Base-by-base conservation (phyloP, 1,284 basidiomycete genomes). In the Ceratobasidium sp. region DNA sequence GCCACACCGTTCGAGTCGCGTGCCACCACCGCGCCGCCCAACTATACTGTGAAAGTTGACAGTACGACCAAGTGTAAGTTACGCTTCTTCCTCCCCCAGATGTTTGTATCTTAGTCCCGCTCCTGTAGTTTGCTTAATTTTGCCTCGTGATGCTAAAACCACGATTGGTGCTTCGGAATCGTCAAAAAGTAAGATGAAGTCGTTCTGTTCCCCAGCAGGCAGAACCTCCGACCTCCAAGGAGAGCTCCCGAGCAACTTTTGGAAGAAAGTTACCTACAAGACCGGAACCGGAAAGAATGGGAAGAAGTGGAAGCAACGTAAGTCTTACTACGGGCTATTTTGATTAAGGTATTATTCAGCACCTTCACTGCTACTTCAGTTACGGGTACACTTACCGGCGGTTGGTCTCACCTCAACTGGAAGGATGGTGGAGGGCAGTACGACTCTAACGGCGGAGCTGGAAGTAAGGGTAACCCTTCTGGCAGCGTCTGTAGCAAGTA, bases 381-480 rank as follows among this genome's bases (percentile, higher is more conserved):
- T 33, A 33, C 33, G 33, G 33, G 33, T 33, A 33, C 64, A 77
- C 75, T 79, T n/a, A 79, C 76, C 50, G 78, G 78, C 46, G 57
- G 78, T 42, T 77, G 23, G 38, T 61, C 78, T 59, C 69, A 74
- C 5, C 76, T 83, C 1, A 67, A 77, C 26, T 23, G 80, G 20
- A 57, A 69, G 75, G 82, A 83, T 44, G 81, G 77, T 20, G 83
- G 83, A 33, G 33, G 33, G 33, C 33, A 33, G 33, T 33, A 33
- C 33, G 33, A 33, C 33, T 33, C 33, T 33, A 33, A 33, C 33
- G 33, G 33, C 33, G 33, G 33, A 33, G 81, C 80, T 57, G 81
- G 81, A 12, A 81, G 82, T 23, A 46, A 48, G 15, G 83, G 83
- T 26, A 83, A 83, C 80, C 83, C 83, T 0, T 59, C 46, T 5